phyloP scores from a whole-genome alignment of 148 eudicot species.

The Agrostemma githago region DNA sequence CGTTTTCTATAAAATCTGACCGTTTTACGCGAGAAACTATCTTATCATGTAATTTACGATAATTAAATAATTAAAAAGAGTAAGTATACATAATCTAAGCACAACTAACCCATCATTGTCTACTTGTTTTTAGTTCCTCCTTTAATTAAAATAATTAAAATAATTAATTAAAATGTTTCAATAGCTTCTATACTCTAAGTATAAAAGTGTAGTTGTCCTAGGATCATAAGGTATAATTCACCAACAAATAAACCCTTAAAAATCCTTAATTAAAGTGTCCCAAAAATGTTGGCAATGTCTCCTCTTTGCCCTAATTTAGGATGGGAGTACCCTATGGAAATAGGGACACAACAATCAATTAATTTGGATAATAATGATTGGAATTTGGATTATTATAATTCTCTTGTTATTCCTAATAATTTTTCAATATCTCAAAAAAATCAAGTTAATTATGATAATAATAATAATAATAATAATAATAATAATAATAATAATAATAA shows the following conservation, averaged over 20 bases:
- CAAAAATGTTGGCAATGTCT: constrained; percentile 28
- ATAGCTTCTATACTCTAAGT: neutral
- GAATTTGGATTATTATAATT: constrained; percentile 1
- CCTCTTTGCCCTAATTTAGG: constrained; percentile 17
- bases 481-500: neutral
- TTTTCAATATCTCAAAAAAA: neutral
- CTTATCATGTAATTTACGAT: too few species aligned
- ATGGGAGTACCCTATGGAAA: constrained; percentile 19
- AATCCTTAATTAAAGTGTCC: neutral
- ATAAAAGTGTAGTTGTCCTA: too few species aligned
- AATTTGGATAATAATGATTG: constrained; percentile 1
- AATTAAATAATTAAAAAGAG: too few species aligned
- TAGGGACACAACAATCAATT: constrained; percentile 13
- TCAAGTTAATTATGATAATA: constrained; percentile 1
- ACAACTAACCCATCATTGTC: too few species aligned
- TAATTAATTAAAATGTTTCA: neutral
- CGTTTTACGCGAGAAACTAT: too few species aligned
- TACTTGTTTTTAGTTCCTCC: neutral
- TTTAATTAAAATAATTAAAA: too few species aligned
- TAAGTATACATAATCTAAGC: too few species aligned
- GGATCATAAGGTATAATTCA: too few species aligned
- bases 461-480: neutral
- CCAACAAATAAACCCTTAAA: neutral
- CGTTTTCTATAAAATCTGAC: too few species aligned
- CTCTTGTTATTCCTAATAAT: constrained; percentile 1